Base-by-base conservation (phyloP, 2,329 filamentous ascomycete species). In the Aspergillus chevalieri region DNA sequence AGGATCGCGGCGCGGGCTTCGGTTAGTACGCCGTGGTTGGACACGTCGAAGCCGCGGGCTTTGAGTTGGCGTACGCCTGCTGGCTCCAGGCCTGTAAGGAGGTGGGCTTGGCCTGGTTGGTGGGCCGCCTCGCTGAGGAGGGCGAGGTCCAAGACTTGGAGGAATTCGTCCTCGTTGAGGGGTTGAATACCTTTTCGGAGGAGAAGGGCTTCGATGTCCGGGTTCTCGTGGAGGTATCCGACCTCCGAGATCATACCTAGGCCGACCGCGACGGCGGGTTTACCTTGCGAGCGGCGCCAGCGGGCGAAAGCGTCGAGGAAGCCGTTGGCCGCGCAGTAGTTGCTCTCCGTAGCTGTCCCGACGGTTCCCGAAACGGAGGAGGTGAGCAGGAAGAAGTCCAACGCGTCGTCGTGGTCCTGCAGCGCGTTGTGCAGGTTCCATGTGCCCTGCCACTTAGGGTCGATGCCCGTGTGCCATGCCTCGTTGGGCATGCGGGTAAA, bases 191-290 rank as follows among this genome's bases (percentile, higher is more conserved):
- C 72, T 30, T 65, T 67, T 12, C 69, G 64, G 5, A 57, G 51
- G 3, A 74, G 59, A 7, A 67, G 46, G 2, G 55, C 58, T 51
- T 72, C 67, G 15, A 74, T 63, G 2, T 68, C 64, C 0, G 61
- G 62, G 38, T 69, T 64, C 28, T 72, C 67, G 45, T 65, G 59
- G 2, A 71, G 53, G 47, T 66, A 65, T 19, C 70, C 70, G 3
- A 72, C 67, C 7, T 68, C 71, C 0, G 62, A 62, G 22, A 76
- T 64, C 58, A 72, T 61, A 1, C 64, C 65, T 2, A 70, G 56
- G 15, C 60, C 62, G 3, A 73, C 36, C 0, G 67, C 60, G 0
- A 60, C 54, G 2, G 61, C 63, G 3, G 64, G 56, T 1, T 65
- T 57, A 1, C 65, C 67, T 2, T 59, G 57, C 3, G 44, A 57